Evolutionary conservation across 139 green algal species (phyloP).

Genomic region (Chlorella sp.): DNA sequence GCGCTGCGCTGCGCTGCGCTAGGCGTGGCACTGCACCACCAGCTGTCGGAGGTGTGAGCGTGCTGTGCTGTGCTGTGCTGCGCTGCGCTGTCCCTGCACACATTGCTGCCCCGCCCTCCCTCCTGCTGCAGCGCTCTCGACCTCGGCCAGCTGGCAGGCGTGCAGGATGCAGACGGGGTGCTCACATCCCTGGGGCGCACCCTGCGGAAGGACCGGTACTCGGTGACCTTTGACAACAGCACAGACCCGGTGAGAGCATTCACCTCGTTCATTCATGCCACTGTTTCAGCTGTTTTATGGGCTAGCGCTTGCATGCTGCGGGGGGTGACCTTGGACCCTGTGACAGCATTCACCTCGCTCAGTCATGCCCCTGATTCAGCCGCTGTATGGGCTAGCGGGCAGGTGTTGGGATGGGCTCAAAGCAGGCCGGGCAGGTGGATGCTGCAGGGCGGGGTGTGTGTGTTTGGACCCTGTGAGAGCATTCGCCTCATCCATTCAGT

Average conservation of each 20-base stretch:
- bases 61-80: not conserved
- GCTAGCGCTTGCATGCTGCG: too few relatives aligned
- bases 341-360: too few relatives aligned
- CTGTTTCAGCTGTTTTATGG: too few relatives aligned
- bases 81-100: not conserved
- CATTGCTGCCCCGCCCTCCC: not conserved
- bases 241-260: not conserved
- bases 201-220: not conserved
- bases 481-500: too few relatives aligned
- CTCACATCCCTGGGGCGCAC: conserved; percentile 4
- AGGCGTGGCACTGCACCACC: not conserved
- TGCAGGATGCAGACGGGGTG: not conserved
- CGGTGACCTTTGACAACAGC: not conserved
- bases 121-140: not conserved
- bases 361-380: too few relatives aligned
- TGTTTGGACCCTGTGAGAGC: too few relatives aligned
- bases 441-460: too few relatives aligned
- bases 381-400: too few relatives aligned
- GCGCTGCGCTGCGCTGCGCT: not conserved
- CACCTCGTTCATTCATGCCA: too few relatives aligned
- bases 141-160: not conserved
- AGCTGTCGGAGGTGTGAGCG: not conserved
- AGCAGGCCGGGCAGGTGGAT: too few relatives aligned
- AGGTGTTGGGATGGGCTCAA: too few relatives aligned
- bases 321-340: too few relatives aligned